Percentiles rank a stretch among this genome's conserved stretches.
phyloP scores from a whole-genome alignment of 2,329 filamentous ascomycete genomes.

The Colletotrichum cuscutae region DNA sequence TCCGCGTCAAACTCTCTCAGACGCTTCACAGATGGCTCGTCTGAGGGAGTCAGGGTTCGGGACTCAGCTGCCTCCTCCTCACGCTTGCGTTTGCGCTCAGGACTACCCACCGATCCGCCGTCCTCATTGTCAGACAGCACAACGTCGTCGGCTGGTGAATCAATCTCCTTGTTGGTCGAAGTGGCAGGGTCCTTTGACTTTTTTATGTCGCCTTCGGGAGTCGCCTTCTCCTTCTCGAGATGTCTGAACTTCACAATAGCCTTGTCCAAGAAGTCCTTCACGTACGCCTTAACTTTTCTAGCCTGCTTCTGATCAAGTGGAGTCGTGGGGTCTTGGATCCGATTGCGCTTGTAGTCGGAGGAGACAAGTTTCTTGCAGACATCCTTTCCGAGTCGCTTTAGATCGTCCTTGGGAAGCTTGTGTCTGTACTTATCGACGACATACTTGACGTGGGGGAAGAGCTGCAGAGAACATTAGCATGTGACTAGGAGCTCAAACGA shows the following conservation, averaged over 20 bases:
- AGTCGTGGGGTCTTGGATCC: constrained; percentile 83
- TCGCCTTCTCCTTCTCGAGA: constrained; percentile 72
- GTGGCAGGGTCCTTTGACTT: constrained; percentile 33
- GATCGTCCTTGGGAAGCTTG: constrained; percentile 83
- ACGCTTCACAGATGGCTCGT: constrained; percentile 66
- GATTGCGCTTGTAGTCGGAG: constrained; percentile 89
- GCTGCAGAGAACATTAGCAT: constrained; percentile 54
- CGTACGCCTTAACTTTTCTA: constrained; percentile 84
- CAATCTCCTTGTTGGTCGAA: constrained; percentile 3
- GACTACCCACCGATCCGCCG: constrained; percentile 55
- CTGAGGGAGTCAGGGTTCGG: constrained; percentile 60
- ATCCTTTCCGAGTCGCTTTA: constrained; percentile 72
- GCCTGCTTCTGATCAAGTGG: constrained; percentile 79
- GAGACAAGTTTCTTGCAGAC: constrained; percentile 89
- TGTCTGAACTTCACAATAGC: constrained; percentile 80
- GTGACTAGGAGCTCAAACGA: neutral
- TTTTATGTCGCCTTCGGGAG: constrained; percentile 44
- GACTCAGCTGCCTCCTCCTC: constrained; percentile 56
- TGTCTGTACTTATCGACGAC: constrained; percentile 88
- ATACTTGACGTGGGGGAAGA: constrained; percentile 86
- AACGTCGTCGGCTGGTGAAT: constrained; percentile 47
- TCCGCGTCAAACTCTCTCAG: constrained; percentile 57
- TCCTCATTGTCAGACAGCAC: constrained; percentile 57
- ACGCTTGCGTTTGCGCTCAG: constrained; percentile 74
- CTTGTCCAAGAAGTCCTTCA: constrained; percentile 83